phyloP scores from a whole-genome alignment of 2,329 filamentous ascomycete genomes.

The Aureobasidium musti region DNA sequence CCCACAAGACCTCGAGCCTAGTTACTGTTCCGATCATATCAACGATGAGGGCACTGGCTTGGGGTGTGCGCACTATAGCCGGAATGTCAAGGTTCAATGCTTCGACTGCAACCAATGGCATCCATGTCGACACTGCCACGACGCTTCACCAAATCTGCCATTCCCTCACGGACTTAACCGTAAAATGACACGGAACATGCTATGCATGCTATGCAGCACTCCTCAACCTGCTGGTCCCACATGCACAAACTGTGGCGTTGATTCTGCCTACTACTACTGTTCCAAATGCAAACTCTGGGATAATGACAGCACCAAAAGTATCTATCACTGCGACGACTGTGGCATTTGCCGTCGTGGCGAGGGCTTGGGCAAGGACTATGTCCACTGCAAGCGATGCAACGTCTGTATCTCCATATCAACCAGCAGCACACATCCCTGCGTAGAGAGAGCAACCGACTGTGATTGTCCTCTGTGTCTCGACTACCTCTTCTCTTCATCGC shows the following conservation, averaged over 20 bases:
- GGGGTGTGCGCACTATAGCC: slow-evolving; percentile 89
- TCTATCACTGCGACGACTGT: slow-evolving; percentile 95
- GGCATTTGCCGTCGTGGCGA: slow-evolving; percentile 91
- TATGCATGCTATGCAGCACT: slow-evolving; percentile 92
- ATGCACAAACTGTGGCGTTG: slow-evolving; percentile 74
- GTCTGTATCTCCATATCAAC: slow-evolving; percentile 92
- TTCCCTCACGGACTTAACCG: slow-evolving; percentile 63
- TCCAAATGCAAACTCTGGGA: slow-evolving; percentile 96
- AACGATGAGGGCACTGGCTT: slow-evolving; percentile 57
- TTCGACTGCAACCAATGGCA: slow-evolving; percentile 89
- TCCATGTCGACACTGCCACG: slow-evolving; percentile 92
- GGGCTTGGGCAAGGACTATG: slow-evolving; percentile 93
- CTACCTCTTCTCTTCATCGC: slow-evolving; percentile 91
- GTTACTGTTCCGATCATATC: slow-evolving; percentile 44
- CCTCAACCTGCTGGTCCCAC: slow-evolving; percentile 78
- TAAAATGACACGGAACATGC: slow-evolving; percentile 87
- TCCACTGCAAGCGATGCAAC: slow-evolving; percentile 96
- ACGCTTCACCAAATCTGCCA: slow-evolving; percentile 69
- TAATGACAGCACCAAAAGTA: slow-evolving; percentile 83
- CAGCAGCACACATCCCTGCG: slow-evolving; percentile 83
- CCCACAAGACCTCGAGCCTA: slow-evolving; percentile 40
- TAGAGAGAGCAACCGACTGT: slow-evolving; percentile 90
- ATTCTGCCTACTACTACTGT: slow-evolving; percentile 88
- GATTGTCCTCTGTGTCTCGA: slow-evolving; percentile 97
- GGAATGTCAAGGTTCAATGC: slow-evolving; percentile 96